phyloP scores from a whole-genome alignment of 2,329 filamentous ascomycete species.

The Colletotrichum godetiae region DNA sequence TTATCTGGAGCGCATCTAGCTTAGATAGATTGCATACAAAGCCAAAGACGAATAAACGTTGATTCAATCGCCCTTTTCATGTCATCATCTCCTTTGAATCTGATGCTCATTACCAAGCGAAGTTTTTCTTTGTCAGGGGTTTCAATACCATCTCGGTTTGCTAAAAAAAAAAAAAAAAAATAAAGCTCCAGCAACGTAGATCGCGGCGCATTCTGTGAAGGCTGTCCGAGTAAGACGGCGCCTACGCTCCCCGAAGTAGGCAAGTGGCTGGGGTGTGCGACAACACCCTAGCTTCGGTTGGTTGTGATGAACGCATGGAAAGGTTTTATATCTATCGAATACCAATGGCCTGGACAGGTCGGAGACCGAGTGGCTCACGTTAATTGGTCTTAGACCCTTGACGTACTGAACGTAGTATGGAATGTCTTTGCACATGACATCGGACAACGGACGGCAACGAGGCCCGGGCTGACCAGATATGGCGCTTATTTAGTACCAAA shows the following conservation, averaged over 20 bases:
- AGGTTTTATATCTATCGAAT: neutral
- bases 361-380: neutral
- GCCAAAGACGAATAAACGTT: neutral
- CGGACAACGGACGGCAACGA: neutral
- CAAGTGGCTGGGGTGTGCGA: neutral
- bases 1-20: neutral
- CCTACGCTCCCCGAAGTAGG: neutral
- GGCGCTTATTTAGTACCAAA: neutral
- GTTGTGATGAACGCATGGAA: neutral
- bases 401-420: neutral
- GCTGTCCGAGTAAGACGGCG: neutral
- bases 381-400: neutral
- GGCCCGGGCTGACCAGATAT: neutral
- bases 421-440: neutral
- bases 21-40: neutral
- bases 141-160: neutral
- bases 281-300: neutral
- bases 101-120: neutral
- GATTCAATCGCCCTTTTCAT: neutral
- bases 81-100: neutral
- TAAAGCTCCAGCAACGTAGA: neutral
- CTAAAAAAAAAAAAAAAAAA: neutral
- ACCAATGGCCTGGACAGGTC: neutral
- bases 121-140: neutral
- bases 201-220: neutral